Evolutionary conservation across 805 yeast genomes (phyloP).

Genomic region (Phaffomyces thermotolerans): DNA sequence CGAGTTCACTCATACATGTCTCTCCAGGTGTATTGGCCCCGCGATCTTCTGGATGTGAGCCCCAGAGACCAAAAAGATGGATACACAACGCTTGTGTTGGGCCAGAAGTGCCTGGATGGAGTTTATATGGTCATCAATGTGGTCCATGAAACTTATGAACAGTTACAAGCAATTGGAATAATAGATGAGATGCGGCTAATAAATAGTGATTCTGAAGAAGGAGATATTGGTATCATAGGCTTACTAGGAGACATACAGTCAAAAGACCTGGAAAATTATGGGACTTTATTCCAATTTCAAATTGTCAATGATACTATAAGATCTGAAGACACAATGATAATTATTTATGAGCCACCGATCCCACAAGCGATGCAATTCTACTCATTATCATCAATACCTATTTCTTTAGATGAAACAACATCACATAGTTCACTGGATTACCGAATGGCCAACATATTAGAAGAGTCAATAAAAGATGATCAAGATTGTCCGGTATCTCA

Average conservation of each 20-base stretch:
- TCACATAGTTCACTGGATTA: background rate
- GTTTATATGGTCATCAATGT: constrained; percentile 3
- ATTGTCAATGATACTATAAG: constrained; percentile 2
- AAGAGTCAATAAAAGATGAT: background rate
- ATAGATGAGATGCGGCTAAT: background rate
- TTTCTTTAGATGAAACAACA: constrained; percentile 37
- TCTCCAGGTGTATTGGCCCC: constrained; percentile 28
- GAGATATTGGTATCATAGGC: constrained; percentile 1
- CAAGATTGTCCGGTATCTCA: background rate
- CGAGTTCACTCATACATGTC: constrained; percentile 1
- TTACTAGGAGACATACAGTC: background rate
- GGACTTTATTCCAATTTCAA: background rate
- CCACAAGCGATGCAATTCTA: constrained; percentile 67
- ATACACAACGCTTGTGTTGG: constrained; percentile 9
- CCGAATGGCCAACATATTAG: background rate
- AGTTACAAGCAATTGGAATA: background rate
- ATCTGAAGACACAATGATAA: constrained; percentile 23
- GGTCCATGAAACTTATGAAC: background rate
- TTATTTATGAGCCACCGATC: constrained; percentile 66
- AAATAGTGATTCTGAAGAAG: background rate
- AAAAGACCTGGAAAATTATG: background rate
- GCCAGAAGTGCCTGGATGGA: constrained; percentile 1
- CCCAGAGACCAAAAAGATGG: constrained; percentile 1
- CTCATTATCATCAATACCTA: constrained; percentile 63
- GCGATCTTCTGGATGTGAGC: constrained; percentile 20